Conservation (phyloP, 257 asterid species). For the Misopates orontium region DNA sequence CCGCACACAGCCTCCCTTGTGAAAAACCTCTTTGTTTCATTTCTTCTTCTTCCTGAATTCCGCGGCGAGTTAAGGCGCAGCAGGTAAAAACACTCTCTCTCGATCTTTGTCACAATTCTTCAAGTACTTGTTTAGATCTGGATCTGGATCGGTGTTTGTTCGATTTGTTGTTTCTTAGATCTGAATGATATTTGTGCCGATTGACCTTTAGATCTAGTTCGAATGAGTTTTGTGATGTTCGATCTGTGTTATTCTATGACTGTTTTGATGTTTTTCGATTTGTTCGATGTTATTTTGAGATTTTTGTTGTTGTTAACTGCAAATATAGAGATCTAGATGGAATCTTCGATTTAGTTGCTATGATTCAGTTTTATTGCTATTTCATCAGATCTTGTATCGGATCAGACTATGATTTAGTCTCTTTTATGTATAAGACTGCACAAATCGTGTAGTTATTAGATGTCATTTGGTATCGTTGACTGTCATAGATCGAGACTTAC, state of each 20-base stretch:
- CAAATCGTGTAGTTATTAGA: neutral
- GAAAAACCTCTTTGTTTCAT: neutral
- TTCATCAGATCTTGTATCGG: too few relatives aligned
- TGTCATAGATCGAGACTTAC: neutral
- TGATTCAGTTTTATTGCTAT: neutral
- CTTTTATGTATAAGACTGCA: too few relatives aligned
- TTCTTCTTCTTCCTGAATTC: constrained; percentile 1
- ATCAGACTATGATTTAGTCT: too few relatives aligned
- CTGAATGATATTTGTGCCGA: neutral
- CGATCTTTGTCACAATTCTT: neutral
- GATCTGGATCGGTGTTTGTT: too few relatives aligned
- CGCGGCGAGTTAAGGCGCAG: neutral
- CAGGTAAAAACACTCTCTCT: neutral
- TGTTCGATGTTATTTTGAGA: too few relatives aligned
- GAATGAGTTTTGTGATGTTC: neutral
- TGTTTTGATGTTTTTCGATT: neutral
- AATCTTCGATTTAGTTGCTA: neutral
- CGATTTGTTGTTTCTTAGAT: constrained; percentile 25
- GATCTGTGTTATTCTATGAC: neutral
- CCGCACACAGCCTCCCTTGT: neutral
- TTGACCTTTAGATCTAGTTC: constrained; percentile 10
- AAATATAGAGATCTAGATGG: neutral
- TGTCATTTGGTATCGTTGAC: neutral
- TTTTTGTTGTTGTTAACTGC: neutral
- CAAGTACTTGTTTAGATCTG: neutral